Conservation (phyloP, 2,329 filamentous ascomycete species). For the Chaetothyriales sp. region DNA sequence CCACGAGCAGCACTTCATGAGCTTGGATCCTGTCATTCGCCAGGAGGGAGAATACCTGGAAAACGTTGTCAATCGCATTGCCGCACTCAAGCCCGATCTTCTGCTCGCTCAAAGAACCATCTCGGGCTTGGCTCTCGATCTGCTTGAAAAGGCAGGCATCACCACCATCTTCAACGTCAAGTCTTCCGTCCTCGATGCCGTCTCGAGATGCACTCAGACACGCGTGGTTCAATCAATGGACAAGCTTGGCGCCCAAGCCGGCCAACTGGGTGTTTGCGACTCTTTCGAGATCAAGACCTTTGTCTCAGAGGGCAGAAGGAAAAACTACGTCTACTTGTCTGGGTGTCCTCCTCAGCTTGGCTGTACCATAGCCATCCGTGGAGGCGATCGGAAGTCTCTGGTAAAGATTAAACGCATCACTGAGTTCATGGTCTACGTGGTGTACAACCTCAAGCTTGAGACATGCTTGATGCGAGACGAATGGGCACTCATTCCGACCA, state of each 20-base stretch:
- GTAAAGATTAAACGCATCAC: conserved; percentile 80
- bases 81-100: conserved; percentile 69
- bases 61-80: conserved; percentile 83
- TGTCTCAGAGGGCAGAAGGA: conserved; percentile 69
- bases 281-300: conserved; percentile 95
- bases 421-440: conserved; percentile 98
- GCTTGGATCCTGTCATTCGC: conserved; percentile 85
- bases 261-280: conserved; percentile 64
- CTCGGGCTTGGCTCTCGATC: conserved; percentile 77
- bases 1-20: conserved; percentile 94
- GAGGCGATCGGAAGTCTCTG: conserved; percentile 57
- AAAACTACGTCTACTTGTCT: conserved; percentile 91
- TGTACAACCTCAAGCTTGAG: conserved; percentile 93
- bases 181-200: conserved; percentile 84
- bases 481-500: conserved; percentile 61
- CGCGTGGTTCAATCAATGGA: conserved; percentile 90
- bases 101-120: conserved; percentile 88
- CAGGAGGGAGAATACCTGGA: conserved; percentile 89
- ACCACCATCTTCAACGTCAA: conserved; percentile 96
- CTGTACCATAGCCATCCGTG: conserved; percentile 84
- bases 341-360: conserved; percentile 81
- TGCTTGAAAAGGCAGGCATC: conserved; percentile 76
- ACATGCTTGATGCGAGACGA: conserved; percentile 89
- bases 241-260: conserved; percentile 65
- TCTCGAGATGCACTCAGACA: conserved; percentile 81